Evolutionary conservation across 139 green algal genomes (phyloP), one percentile per base, ranked within the genome.

Genomic region (Closterium sp.): DNA sequence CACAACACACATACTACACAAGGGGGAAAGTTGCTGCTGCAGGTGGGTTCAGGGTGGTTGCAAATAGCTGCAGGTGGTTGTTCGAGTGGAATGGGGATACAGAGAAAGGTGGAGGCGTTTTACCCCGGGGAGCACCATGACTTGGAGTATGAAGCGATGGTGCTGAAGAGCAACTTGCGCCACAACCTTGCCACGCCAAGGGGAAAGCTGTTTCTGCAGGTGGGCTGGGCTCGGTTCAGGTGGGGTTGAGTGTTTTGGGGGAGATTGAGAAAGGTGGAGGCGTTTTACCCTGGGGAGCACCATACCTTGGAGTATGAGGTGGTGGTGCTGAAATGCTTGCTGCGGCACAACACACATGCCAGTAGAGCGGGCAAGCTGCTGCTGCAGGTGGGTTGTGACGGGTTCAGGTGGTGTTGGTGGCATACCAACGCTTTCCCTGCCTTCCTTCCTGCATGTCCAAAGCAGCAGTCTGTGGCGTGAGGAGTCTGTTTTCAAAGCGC

Each of bases 71-170:
- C 12, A 76, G 12, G 16, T 76, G 55, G 12, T 76, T 76, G 21
- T 69, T 69, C 23, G 43, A 16, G 43, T 69, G 21, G 9, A 69
- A 25, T 9, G 23, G 43, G 43, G 16, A 85, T 16, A 21, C 81
- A 1, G 21, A 23, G n/a, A 23, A 34, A 23, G 2, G n/a, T 85
- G 81, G 81, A 31, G 6, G 81, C 25, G n/a, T 85, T 84, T 7
- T 84, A 87, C 84, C 89, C 89, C 19, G 76, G 83, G n/a, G 83
- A 92, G 86, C 89, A 92, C 30, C 89, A 92, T 12, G 16, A 90
- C 64, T 32, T 92, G 83, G 33, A 76, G 28, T 92, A 92, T 32
- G 89, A 92, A 32, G 28, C 69, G 84, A 8, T 92, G 30, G 76
- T 92, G 34, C n/a, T 92, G 7, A 30, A 92, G 25, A 90, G 83